Percentiles rank a stretch among this genome's conserved stretches.
These are phyloP conservation scores for Coemansia sp. DNA, from an alignment of 192 early-diverging fungal species.

Conservation along the genomic window DNA sequence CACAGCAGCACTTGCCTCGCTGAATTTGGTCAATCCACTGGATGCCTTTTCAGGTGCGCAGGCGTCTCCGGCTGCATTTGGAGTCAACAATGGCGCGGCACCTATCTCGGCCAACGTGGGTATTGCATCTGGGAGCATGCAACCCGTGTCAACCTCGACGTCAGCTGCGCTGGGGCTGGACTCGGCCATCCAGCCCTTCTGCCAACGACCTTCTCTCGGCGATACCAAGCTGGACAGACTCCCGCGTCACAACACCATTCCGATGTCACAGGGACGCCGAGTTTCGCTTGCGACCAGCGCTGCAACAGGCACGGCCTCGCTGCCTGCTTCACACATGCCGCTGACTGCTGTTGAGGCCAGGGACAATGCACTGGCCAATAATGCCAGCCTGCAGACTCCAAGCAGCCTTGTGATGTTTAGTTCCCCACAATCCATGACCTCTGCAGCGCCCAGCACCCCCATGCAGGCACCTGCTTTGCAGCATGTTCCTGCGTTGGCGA, in stretches of 20 bases:
- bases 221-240: slow-evolving; percentile 5
- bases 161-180: slow-evolving; percentile 22
- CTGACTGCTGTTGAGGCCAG: slow-evolving; percentile 2
- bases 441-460: not conserved
- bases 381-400: slow-evolving; percentile 15
- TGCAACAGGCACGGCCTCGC: slow-evolving; percentile 4
- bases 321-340: slow-evolving; percentile 8
- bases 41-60: slow-evolving; percentile 9
- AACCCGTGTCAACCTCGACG: slow-evolving; percentile 37
- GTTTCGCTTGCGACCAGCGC: slow-evolving; percentile 10
- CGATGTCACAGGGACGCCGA: slow-evolving; percentile 25
- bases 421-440: slow-evolving; percentile 1
- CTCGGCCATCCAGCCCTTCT: slow-evolving; percentile 16
- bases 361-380: slow-evolving; percentile 12
- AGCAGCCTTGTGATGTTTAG: slow-evolving; percentile 9
- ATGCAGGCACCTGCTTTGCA: slow-evolving; percentile 6
- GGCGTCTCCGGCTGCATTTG: slow-evolving; percentile 2
- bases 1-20: slow-evolving; percentile 47
- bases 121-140: slow-evolving; percentile 28
- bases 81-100: not conserved
- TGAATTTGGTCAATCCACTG: slow-evolving; percentile 38
- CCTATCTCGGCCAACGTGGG: slow-evolving; percentile 14
- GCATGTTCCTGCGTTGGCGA: not conserved
- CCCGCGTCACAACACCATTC: slow-evolving; percentile 35
- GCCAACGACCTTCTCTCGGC: slow-evolving; percentile 16